Evolutionary conservation across 345 rosid genomes (phyloP).

Genomic region (Balakata baccata): DNA sequence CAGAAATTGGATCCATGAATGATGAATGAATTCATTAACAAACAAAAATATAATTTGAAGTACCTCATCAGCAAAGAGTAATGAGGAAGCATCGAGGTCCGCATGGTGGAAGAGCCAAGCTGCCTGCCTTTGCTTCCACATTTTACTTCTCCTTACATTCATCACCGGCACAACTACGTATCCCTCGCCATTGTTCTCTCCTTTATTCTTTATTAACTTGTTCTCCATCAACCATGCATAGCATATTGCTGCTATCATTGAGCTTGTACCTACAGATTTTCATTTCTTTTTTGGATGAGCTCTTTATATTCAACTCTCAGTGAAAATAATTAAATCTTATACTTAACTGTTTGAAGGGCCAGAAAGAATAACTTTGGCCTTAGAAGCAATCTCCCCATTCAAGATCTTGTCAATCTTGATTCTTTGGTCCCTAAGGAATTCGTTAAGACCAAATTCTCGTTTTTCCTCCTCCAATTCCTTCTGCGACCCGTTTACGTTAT

Average conservation of each 20-base stretch:
- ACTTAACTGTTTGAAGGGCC: conserved; percentile 59
- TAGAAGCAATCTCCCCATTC: conserved; percentile 33
- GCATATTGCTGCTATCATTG: conserved; percentile 62
- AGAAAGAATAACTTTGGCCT: conserved; percentile 56
- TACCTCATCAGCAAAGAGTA: conserved; percentile 72
- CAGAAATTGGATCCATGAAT: too few species aligned
- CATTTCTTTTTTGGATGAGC: neutral
- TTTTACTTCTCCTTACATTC: conserved; percentile 47
- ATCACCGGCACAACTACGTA: conserved; percentile 47
- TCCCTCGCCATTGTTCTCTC: conserved; percentile 21
- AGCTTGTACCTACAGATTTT: conserved; percentile 46
- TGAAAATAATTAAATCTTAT: neutral
- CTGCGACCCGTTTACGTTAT: conserved; percentile 11
- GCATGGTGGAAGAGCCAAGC: conserved; percentile 65
- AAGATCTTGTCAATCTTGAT: conserved; percentile 40
- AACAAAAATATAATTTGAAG: neutral
- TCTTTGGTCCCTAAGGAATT: conserved; percentile 49
- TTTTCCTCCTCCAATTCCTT: conserved; percentile 31
- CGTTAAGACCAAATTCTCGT: conserved; percentile 32
- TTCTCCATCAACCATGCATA: conserved; percentile 58
- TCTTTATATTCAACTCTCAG: neutral
- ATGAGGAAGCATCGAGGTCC: conserved; percentile 49
- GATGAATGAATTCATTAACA: neutral
- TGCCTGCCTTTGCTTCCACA: conserved; percentile 59
- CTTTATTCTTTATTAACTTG: conserved; percentile 33